Evolutionary conservation across 352 stramenopile genomes (phyloP).

Genomic region (Peronosclerospora sorghi): DNA sequence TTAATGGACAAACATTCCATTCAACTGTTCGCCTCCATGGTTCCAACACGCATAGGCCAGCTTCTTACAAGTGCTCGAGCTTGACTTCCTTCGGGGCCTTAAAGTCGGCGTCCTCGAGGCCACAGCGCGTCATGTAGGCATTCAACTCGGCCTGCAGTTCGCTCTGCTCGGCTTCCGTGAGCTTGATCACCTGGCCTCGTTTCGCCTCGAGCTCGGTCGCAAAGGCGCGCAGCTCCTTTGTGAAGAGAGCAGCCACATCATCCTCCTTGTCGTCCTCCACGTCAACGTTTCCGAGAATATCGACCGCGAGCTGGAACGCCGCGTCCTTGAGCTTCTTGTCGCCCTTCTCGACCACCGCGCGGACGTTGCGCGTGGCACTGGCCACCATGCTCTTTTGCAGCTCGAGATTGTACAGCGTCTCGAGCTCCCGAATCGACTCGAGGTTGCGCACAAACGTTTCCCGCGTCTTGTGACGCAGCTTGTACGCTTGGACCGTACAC

Average conservation of each 20-base stretch:
- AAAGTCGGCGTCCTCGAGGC: conserved; percentile 65
- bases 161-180: conserved; percentile 64
- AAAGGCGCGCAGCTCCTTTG: conserved; percentile 75
- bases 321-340: conserved; percentile 80
- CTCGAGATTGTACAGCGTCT: conserved; percentile 71
- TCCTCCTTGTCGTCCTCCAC: conserved; percentile 76
- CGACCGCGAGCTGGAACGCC: conserved; percentile 76
- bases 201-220: conserved; percentile 62
- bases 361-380: conserved; percentile 63
- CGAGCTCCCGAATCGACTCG: conserved; percentile 76
- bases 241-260: conserved; percentile 70
- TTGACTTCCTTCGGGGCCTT: conserved; percentile 80
- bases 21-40: no score
- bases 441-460: conserved; percentile 83
- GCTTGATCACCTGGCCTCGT: conserved; percentile 67
- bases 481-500: conserved; percentile 78
- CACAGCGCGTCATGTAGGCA: conserved; percentile 82
- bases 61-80: conserved; percentile 81
- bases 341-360: conserved; percentile 56
- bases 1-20: no score
- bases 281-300: conserved; percentile 61
- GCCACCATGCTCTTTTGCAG: conserved; percentile 78
- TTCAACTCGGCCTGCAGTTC: conserved; percentile 77
- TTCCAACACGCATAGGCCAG: no score
- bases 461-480: conserved; percentile 82